phyloP scores from a whole-genome alignment of 805 yeast genomes.

The Kodamaea kaohsiungensis region DNA sequence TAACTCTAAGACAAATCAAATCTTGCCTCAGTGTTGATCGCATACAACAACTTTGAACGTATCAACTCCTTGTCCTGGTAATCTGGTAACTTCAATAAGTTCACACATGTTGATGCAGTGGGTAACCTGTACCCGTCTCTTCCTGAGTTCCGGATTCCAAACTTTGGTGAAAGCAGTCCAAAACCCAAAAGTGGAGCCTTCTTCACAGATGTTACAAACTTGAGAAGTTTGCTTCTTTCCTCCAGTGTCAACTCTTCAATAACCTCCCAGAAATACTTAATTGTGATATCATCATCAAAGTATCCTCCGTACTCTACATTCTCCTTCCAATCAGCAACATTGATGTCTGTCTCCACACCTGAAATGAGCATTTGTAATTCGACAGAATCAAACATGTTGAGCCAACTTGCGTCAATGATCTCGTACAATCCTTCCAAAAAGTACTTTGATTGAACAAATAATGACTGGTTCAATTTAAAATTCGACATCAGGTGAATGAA shows the following conservation, averaged over 20 bases:
- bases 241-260: conserved; percentile 63
- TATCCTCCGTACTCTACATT: conserved; percentile 72
- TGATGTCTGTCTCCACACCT: conserved; percentile 71
- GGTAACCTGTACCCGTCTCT: conserved; percentile 63
- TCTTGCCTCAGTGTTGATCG: conserved; percentile 82
- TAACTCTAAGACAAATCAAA: conserved; percentile 72
- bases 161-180: conserved; percentile 57
- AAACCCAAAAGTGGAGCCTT: conserved; percentile 92
- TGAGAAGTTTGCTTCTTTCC: conserved; percentile 67
- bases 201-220: conserved; percentile 90
- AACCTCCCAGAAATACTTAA: conserved; percentile 72
- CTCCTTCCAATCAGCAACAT: conserved; percentile 64
- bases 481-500: conserved; percentile 78
- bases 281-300: conserved; percentile 54
- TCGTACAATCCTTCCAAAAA: conserved; percentile 72
- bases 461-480: conserved; percentile 68
- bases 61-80: conserved; percentile 65
- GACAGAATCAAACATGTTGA: conserved; percentile 77
- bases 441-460: conserved; percentile 57
- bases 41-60: conserved; percentile 65
- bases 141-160: conserved; percentile 78
- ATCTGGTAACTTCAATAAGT: conserved; percentile 82
- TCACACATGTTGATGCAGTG: conserved; percentile 92
- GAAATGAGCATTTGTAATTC: conserved; percentile 78
- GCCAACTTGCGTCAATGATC: conserved; percentile 72